phyloP scores from a whole-genome alignment of 2,329 filamentous ascomycete genomes.

The Trichoderma breve region DNA sequence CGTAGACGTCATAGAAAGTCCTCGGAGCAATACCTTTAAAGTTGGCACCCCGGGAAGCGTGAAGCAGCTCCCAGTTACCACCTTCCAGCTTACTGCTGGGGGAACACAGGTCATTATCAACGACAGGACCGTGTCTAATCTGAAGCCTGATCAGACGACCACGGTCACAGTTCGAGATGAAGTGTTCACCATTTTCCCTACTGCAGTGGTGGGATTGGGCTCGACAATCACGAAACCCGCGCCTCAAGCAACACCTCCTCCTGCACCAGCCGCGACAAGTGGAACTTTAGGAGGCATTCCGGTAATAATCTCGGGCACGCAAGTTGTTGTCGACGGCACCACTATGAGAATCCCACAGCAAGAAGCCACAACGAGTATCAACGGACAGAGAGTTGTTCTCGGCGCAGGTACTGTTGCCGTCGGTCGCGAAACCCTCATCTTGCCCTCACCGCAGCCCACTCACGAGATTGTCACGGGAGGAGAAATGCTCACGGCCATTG shows the following conservation, averaged over 20 bases:
- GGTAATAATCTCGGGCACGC: slow-evolving; percentile 42
- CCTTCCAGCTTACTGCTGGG: slow-evolving; percentile 44
- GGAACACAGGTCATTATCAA: slow-evolving; percentile 48
- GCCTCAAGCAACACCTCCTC: slow-evolving; percentile 31
- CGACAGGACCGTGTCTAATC: slow-evolving; percentile 43
- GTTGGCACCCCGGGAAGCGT: neutral
- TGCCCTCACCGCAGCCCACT: slow-evolving; percentile 35
- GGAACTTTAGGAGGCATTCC: slow-evolving; percentile 40
- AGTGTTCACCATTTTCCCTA: slow-evolving; percentile 50
- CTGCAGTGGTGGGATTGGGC: slow-evolving; percentile 44
- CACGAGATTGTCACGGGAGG: slow-evolving; percentile 49
- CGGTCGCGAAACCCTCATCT: slow-evolving; percentile 39
- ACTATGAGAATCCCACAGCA: slow-evolving; percentile 41
- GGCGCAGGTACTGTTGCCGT: slow-evolving; percentile 37
- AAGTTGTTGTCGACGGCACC: slow-evolving; percentile 43
- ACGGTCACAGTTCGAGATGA: slow-evolving; percentile 42
- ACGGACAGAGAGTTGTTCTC: slow-evolving; percentile 36
- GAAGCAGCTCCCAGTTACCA: slow-evolving; percentile 20
- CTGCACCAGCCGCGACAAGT: slow-evolving; percentile 37
- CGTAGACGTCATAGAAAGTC: neutral
- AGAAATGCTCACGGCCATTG: slow-evolving; percentile 45
- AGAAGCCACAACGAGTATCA: slow-evolving; percentile 34
- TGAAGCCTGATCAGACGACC: slow-evolving; percentile 38
- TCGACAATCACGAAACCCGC: slow-evolving; percentile 44
- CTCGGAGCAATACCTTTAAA: neutral